These are phyloP conservation scores for Xerocomellus amylosporus DNA, from an alignment of 768 basidiomycete genomes.

Conservation along the genomic window DNA sequence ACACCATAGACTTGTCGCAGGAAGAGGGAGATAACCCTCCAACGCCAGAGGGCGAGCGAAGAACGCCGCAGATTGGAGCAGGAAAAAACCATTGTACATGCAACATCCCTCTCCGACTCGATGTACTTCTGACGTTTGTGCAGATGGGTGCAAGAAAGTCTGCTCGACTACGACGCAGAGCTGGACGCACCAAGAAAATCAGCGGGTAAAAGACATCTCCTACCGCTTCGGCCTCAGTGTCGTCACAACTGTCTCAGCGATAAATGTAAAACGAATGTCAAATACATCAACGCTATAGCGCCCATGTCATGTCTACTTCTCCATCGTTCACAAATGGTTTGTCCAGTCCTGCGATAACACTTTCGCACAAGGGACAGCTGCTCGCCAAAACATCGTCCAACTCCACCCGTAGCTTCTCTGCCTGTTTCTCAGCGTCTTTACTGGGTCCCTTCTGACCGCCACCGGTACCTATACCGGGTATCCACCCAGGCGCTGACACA, in stretches of 20 bases:
- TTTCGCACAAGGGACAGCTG: slow-evolving; percentile 92
- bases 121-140: slow-evolving; percentile 1
- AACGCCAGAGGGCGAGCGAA: slow-evolving; percentile 70
- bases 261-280: slow-evolving; percentile 11
- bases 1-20: slow-evolving; percentile 34
- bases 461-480: slow-evolving; percentile 58
- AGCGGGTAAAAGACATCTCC: slow-evolving; percentile 51
- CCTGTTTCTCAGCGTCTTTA: slow-evolving; percentile 55
- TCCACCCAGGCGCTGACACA: slow-evolving; percentile 76
- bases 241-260: background rate
- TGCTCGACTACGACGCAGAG: slow-evolving; percentile 66
- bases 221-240: background rate
- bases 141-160: slow-evolving; percentile 83
- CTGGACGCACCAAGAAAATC: slow-evolving; percentile 77
- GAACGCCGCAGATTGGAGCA: slow-evolving; percentile 59
- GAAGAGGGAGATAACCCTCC: slow-evolving; percentile 62
- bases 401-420: slow-evolving; percentile 75
- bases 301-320: slow-evolving; percentile 78
- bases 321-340: slow-evolving; percentile 80
- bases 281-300: slow-evolving; percentile 41
- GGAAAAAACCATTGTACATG: slow-evolving; percentile 31
- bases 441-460: slow-evolving; percentile 44
- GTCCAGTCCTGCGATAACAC: slow-evolving; percentile 80
- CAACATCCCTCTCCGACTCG: background rate
- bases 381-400: slow-evolving; percentile 87